Percentiles rank a stretch among this genome's conserved stretches.
phyloP scores from a whole-genome alignment of 768 basidiomycete species.

The Phaeotremella skinneri region DNA sequence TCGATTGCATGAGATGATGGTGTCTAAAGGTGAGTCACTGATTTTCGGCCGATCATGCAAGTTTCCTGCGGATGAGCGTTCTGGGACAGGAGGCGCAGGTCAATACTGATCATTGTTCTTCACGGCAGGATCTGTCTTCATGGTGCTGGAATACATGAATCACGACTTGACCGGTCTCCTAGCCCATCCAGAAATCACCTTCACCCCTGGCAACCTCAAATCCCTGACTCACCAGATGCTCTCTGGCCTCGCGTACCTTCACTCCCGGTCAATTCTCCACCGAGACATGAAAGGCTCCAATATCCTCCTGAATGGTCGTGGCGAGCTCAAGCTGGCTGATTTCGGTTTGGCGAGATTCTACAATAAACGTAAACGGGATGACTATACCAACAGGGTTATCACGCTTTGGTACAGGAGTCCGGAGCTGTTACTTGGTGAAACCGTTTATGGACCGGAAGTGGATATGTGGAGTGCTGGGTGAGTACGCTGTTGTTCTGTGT shows the following conservation, averaged over 20 bases:
- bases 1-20: constrained; percentile 95
- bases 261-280: constrained; percentile 93
- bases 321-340: constrained; percentile 93
- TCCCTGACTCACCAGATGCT: constrained; percentile 96
- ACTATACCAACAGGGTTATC: constrained; percentile 99
- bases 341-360: constrained; percentile 97
- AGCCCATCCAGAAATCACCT: constrained; percentile 81
- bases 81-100: too few relatives aligned
- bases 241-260: constrained; percentile 86
- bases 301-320: constrained; percentile 84
- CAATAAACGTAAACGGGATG: constrained; percentile 79
- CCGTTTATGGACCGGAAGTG: constrained; percentile 92
- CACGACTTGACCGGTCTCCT: constrained; percentile 94
- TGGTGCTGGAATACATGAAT: constrained; percentile 99
- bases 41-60: constrained; percentile 5
- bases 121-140: constrained; percentile 80
- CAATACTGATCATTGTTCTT: constrained; percentile 6
- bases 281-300: constrained; percentile 99
- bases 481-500: constrained; percentile 37
- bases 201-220: constrained; percentile 85
- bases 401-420: constrained; percentile 98
- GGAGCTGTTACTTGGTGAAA: constrained; percentile 90
- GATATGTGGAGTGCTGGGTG: constrained; percentile 99
- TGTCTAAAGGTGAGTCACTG: constrained; percentile 74
- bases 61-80: background rate